These are phyloP conservation scores for Apiospora pterosperma DNA, from an alignment of 2,329 filamentous ascomycete species.

Conservation along the genomic window DNA sequence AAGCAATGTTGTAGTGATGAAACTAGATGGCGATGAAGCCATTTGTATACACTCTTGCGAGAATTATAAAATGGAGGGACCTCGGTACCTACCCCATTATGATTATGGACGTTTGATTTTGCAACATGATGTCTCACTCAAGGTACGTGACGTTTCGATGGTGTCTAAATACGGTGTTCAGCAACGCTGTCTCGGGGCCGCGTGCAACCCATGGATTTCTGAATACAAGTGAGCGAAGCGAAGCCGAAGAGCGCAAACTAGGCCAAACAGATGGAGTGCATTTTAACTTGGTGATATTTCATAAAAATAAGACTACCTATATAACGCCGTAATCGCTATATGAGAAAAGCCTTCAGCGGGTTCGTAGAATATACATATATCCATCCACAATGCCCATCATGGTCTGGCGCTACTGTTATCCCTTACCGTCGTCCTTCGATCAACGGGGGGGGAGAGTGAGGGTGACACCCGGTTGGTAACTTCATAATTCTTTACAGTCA, in stretches of 20 bases:
- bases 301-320: background rate
- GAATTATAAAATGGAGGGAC: background rate
- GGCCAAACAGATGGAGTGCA: background rate
- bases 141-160: too few species aligned
- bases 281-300: background rate
- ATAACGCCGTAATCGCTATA: background rate
- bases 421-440: too few species aligned
- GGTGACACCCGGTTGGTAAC: too few species aligned
- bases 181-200: background rate
- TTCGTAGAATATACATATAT: background rate
- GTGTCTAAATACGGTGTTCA: background rate
- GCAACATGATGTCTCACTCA: background rate
- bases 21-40: background rate
- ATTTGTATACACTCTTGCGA: background rate
- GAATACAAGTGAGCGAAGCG: background rate
- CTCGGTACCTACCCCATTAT: background rate
- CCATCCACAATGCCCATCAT: too few species aligned
- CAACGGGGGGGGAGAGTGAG: too few species aligned
- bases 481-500: background rate
- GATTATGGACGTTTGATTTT: background rate
- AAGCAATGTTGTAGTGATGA: background rate
- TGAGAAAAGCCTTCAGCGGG: background rate
- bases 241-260: background rate
- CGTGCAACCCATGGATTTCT: background rate
- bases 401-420: too few species aligned